Conservation (phyloP, 495 filamentous ascomycete species). For the Annulohypoxylon maeteangense region DNA sequence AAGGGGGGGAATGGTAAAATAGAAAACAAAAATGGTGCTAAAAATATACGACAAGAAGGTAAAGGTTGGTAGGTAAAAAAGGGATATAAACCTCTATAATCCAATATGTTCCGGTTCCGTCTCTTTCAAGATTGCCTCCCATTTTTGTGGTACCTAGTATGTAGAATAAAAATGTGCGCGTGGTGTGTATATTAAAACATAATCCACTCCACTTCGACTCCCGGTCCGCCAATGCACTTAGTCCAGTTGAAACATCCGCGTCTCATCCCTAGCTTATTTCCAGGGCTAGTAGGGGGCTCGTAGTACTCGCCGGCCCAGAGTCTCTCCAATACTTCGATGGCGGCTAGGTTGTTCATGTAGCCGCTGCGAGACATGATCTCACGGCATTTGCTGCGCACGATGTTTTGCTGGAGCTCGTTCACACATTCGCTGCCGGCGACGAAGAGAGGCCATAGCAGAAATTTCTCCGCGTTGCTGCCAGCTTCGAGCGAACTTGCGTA, state of each 20-base stretch:
- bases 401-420: constrained; percentile 77
- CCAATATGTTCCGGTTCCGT: constrained; percentile 29
- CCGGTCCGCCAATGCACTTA: constrained; percentile 73
- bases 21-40: constrained; percentile 10
- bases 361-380: constrained; percentile 89
- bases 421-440: constrained; percentile 92
- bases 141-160: constrained; percentile 16
- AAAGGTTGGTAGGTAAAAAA: not conserved
- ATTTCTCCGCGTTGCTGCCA: constrained; percentile 75
- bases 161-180: constrained; percentile 17
- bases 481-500: constrained; percentile 82
- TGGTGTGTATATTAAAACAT: constrained; percentile 67
- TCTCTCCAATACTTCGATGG: constrained; percentile 84
- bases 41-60: constrained; percentile 32
- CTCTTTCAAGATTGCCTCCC: constrained; percentile 20
- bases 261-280: constrained; percentile 47
- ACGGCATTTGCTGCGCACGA: constrained; percentile 80
- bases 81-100: constrained; percentile 36
- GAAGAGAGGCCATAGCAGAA: constrained; percentile 93
- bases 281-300: constrained; percentile 53
- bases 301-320: constrained; percentile 73
- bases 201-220: constrained; percentile 84
- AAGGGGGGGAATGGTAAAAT: constrained; percentile 4
- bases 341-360: constrained; percentile 91
- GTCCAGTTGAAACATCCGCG: constrained; percentile 77